These are phyloP conservation scores for Nitzschia sp. DNA, from an alignment of 108 stramenopile genomes.

Conservation along the genomic window DNA sequence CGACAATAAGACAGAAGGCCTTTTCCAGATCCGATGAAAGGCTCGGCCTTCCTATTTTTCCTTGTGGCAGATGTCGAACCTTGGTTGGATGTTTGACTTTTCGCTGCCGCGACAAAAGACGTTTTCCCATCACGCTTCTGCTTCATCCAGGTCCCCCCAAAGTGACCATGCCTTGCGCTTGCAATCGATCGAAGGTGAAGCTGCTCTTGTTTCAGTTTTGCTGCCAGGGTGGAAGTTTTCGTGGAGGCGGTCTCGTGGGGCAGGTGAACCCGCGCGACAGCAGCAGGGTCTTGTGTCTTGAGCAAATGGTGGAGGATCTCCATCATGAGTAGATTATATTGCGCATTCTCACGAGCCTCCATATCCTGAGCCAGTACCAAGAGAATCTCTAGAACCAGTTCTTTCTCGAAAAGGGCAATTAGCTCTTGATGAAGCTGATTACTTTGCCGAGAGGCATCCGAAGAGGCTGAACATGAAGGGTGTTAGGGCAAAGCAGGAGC, in stretches of 20 bases:
- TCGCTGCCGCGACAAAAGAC: conserved; percentile 46
- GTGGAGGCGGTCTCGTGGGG: conserved; percentile 3
- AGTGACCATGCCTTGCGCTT: conserved; percentile 71
- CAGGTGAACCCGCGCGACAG: conserved; percentile 27
- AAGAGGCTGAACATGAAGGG: conserved; percentile 22
- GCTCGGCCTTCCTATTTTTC: conserved; percentile 55
- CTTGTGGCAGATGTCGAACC: conserved; percentile 11
- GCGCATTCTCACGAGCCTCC: conserved; percentile 73
- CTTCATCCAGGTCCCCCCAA: conserved; percentile 77
- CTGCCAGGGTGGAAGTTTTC: conserved; percentile 27
- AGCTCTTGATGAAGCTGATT: conserved; percentile 69
- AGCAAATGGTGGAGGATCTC: conserved; percentile 79
- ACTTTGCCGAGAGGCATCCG: conserved; percentile 39
- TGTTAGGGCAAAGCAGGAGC: not conserved
- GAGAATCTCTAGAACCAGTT: conserved; percentile 82
- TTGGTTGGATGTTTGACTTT: not conserved
- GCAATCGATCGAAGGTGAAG: conserved; percentile 22
- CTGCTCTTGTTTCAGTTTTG: conserved; percentile 60
- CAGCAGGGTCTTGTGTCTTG: conserved; percentile 59
- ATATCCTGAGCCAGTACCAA: conserved; percentile 78
- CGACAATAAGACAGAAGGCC: conserved; percentile 39
- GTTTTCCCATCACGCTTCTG: conserved; percentile 46
- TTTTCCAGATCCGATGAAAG: conserved; percentile 67
- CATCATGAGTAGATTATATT: conserved; percentile 87
- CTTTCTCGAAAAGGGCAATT: conserved; percentile 65